Evolutionary conservation across 139 green algal species (phyloP).

Genomic region (Tetraselmis chui): DNA sequence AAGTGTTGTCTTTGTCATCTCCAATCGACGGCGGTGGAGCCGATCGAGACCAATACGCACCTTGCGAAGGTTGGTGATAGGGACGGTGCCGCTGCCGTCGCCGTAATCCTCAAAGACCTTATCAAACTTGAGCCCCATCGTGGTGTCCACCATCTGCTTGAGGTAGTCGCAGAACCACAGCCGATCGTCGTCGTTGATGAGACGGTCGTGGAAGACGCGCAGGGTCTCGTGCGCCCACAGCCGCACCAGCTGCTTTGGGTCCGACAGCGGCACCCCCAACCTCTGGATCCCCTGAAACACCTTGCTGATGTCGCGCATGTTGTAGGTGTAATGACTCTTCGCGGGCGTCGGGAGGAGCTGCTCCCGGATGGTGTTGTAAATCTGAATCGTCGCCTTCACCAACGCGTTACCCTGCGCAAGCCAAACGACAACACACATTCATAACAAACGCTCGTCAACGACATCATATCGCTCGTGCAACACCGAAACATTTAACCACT

Average conservation of each 20-base stretch:
- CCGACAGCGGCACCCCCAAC: constrained; percentile 35
- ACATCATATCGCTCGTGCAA: constrained; percentile 46
- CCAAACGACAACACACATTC: no score
- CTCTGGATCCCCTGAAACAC: constrained; percentile 46
- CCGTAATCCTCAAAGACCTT: constrained; percentile 28
- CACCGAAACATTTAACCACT: constrained; percentile 7
- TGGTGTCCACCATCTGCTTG: constrained; percentile 29
- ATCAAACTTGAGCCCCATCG: constrained; percentile 39
- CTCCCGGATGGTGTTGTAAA: constrained; percentile 30
- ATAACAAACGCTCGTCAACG: no score
- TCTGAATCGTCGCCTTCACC: constrained; percentile 28
- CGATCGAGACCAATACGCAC: no score
- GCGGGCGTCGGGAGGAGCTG: constrained; percentile 35
- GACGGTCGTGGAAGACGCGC: constrained; percentile 67
- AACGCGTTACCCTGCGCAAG: constrained; percentile 8
- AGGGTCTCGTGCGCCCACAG: constrained; percentile 66
- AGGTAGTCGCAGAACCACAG: constrained; percentile 46
- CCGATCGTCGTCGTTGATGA: constrained; percentile 52
- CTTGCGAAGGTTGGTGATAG: background rate
- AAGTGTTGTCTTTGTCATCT: no score
- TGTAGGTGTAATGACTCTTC: constrained; percentile 43
- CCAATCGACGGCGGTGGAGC: no score
- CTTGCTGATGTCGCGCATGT: constrained; percentile 38
- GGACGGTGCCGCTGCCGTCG: background rate
- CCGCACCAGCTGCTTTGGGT: constrained; percentile 27